phyloP scores from a whole-genome alignment of 2,329 filamentous ascomycete species.

The Pseudopithomyces chartarum region DNA sequence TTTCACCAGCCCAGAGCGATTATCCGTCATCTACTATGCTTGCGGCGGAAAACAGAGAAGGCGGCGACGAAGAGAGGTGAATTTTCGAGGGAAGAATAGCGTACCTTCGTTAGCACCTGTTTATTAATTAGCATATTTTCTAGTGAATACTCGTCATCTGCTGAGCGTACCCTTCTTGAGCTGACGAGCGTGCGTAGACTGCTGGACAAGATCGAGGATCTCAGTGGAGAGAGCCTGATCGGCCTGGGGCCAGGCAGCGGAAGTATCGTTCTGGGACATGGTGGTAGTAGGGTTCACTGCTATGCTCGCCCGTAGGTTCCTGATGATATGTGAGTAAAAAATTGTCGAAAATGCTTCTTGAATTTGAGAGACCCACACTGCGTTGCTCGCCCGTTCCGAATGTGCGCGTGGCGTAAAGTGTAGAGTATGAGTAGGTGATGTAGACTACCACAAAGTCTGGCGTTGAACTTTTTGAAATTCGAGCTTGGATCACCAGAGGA shows the following conservation, averaged over 20 bases:
- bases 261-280: slow-evolving; percentile 33
- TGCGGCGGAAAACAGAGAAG: too few relatives aligned
- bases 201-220: slow-evolving; percentile 49
- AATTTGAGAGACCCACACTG: slow-evolving; percentile 29
- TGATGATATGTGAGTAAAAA: slow-evolving; percentile 4
- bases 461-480: not conserved
- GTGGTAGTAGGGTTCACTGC: slow-evolving; percentile 35
- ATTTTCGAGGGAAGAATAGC: too few relatives aligned
- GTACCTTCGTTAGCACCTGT: too few relatives aligned
- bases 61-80: too few relatives aligned
- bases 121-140: not conserved
- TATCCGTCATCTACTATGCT: too few relatives aligned
- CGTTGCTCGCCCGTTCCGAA: slow-evolving; percentile 36
- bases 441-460: not conserved
- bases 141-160: not conserved
- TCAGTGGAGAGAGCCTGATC: slow-evolving; percentile 56
- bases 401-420: slow-evolving; percentile 10
- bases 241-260: slow-evolving; percentile 40
- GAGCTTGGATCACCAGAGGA: not conserved
- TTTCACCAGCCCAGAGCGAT: too few relatives aligned
- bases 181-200: slow-evolving; percentile 38
- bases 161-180: slow-evolving; percentile 33
- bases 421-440: not conserved
- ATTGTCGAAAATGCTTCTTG: not conserved
- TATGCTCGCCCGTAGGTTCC: slow-evolving; percentile 42